Evolutionary conservation across 371 early-diverging fungal species (phyloP).

Genomic region (Rhizopus stolonifer): DNA sequence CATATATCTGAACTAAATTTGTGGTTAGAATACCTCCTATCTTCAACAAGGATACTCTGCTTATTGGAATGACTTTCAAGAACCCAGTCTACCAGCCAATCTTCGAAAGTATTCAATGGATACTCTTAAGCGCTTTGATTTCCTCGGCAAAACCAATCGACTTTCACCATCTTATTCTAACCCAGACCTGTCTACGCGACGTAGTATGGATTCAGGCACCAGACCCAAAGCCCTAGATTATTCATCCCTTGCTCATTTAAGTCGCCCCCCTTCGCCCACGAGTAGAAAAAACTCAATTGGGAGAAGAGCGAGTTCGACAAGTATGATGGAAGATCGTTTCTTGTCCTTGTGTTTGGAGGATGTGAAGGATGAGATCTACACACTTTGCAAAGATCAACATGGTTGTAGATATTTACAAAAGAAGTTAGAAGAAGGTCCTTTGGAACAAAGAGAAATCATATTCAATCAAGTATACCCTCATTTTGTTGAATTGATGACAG

Average conservation of each 20-base stretch:
- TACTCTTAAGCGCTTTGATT: constrained; percentile 30
- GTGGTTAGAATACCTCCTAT: constrained; percentile 17
- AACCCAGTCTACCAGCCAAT: not conserved
- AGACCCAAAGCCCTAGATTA: constrained; percentile 1
- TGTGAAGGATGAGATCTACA: constrained; percentile 69
- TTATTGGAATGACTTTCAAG: not conserved
- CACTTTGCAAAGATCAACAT: constrained; percentile 87
- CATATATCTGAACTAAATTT: not conserved
- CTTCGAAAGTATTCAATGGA: constrained; percentile 32
- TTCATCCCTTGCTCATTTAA: not conserved
- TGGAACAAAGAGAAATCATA: constrained; percentile 62
- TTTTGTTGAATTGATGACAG: constrained; percentile 83
- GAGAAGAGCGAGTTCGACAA: constrained; percentile 14
- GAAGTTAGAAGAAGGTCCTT: constrained; percentile 77
- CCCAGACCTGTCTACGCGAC: constrained; percentile 35
- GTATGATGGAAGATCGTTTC: constrained; percentile 56
- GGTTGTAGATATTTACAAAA: constrained; percentile 89
- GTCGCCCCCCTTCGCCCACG: constrained; percentile 22
- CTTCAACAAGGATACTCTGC: not conserved
- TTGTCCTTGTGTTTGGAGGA: constrained; percentile 65
- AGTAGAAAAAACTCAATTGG: constrained; percentile 18
- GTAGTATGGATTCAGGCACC: constrained; percentile 24
- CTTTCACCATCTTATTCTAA: constrained; percentile 44
- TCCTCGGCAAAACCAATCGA: constrained; percentile 17
- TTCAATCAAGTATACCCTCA: constrained; percentile 73